Base-by-base conservation (phyloP, 768 basidiomycete genomes). In the Rickenella mellea region DNA sequence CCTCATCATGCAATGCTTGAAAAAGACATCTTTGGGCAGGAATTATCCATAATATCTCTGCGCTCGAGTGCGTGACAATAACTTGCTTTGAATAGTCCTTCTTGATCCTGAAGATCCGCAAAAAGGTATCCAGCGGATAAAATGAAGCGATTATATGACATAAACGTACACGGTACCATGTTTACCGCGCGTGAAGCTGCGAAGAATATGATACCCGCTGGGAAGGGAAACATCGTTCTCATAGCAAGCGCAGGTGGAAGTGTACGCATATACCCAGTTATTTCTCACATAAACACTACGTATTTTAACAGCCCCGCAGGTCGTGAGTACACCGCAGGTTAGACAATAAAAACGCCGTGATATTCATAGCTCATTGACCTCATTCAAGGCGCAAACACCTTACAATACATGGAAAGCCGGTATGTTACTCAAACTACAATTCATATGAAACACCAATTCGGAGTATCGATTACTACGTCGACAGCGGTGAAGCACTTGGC, bases 111-210 rank as follows among this genome's bases (percentile, higher is more conserved):
- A 41, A 57, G 55, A 27, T 52, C 2, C 19, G 17, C 29, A 19
- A 17, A 39, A 43, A 87, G 84, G 35, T 91, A 97, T 65, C 93
- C 93, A 2, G 76, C 80, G 40, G 83, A 90, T 48, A 81, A 84
- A 40, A 78, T 90, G 53, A 82, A 81, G 59, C 76, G 78, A 42
- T 66, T 98, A 42, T 87, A 83, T 57, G 89, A 91, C 54, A 78
- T 97, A 68, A 97, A 97, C 55, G 86, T 97, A 31, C 88, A 96
- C 58, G 93, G 92, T 42, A 78, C 80, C 11, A 93, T 88, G 67
- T 94, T 83, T 66, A 94, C 91, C n/a, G 94, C 94, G 8, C 81
- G 94, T 21, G 92, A 97, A 62, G 93, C 87, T 2, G 93, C 92
- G 35, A 81, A 83, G 50, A 70, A 76, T 63, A 97, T 97, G 94